Evolutionary conservation across 1,139 yeast species (phyloP), one percentile per base, ranked within the genome.

Genomic region (Torulaspora globosa): DNA sequence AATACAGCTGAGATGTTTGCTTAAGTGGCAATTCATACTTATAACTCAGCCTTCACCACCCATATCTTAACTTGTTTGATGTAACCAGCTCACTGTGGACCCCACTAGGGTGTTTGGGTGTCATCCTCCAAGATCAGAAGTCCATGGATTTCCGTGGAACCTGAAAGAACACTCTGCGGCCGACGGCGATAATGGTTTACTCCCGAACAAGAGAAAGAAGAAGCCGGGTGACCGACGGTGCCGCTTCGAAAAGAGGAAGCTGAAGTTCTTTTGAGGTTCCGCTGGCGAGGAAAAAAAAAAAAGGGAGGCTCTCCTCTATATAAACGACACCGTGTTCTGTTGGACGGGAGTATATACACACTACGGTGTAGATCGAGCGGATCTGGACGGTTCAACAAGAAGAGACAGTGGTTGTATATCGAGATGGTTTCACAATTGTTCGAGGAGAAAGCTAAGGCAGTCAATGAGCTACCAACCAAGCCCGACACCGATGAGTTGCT

Each of bases 401-500:
- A 31, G 21, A 31, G 33, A 6, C 19, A 12, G 33, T 18, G 19
- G 19, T 5, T 18, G 19, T 3, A 18, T 18, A 30, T 15, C 19
- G 18, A 14, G 31, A 65, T 65, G 69, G 68, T 62, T 24, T 63
- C 67, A 9, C 59, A 55, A 50, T 52, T 58, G 45, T 65, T 65
- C 50, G 67, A 62, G 52, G 59, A 62, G 47, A 65, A 62, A 90
- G 96, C 97, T 54, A 80, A 76, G 54, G 81, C 86, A 49, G 96
- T 87, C 61, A 82, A 84, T 70, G 72, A 76, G 59, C 74, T 90
- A 59, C 74, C 89, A 59, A 74, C 76, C 55, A 84, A 86, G 69
- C 97, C 97, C 59, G 68, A 73, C 58, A 92, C 88, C 69, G 95
- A 87, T 63, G 97, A 90, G 69, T 75, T 89, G 67, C 78, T 92